Evolutionary conservation across 192 early-diverging fungal genomes (phyloP).

Genomic region (Backusella psychrophila): DNA sequence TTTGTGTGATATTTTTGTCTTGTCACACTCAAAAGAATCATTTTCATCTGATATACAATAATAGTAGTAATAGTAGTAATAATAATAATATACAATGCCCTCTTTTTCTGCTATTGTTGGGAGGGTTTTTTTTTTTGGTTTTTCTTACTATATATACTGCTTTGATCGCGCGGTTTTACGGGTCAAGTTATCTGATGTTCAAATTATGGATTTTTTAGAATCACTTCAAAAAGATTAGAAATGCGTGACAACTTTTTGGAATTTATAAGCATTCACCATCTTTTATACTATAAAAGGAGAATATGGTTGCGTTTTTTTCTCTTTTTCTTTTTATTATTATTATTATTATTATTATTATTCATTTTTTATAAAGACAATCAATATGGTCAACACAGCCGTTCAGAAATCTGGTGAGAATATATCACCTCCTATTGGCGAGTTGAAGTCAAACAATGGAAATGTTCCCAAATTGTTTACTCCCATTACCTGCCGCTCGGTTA

Average conservation of each 20-base stretch:
- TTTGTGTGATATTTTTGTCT: slow-evolving; percentile 72
- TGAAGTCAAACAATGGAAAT: not conserved
- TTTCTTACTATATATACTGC: not conserved
- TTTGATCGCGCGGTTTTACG: not conserved
- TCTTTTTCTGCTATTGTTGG: too few species aligned
- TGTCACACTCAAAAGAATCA: slow-evolving; percentile 7
- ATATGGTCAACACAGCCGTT: not conserved
- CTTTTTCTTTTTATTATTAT: not conserved
- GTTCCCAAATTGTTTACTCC: slow-evolving; percentile 62
- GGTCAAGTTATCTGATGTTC: not conserved
- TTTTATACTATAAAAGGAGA: not conserved
- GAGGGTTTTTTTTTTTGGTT: too few species aligned
- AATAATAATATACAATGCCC: not conserved
- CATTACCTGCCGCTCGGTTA: slow-evolving; percentile 59
- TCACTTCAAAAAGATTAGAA: not conserved
- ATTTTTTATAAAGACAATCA: not conserved
- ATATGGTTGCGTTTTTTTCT: not conserved
- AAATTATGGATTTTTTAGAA: not conserved
- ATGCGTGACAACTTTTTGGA: not conserved
- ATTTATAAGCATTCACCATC: not conserved
- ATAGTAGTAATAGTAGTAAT: not conserved
- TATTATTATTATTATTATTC: not conserved
- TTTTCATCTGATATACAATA: not conserved
- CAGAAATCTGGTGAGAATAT: not conserved
- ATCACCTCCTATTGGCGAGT: not conserved